phyloP scores from a whole-genome alignment of 208 protist genomes.

The Blastocrithidia nonstop region DNA sequence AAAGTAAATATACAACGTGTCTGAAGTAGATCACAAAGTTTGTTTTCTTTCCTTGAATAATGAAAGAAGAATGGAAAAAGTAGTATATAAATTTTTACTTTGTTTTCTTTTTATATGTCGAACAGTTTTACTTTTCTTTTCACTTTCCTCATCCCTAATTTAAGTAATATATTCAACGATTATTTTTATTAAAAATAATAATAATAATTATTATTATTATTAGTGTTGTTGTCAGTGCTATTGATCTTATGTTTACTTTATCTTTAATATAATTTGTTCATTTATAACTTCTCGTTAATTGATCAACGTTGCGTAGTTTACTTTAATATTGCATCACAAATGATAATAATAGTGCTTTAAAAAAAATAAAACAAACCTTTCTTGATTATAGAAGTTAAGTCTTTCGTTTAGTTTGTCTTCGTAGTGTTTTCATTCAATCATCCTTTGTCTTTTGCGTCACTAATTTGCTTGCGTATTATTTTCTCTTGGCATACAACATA shows the following conservation, averaged over 20 bases:
- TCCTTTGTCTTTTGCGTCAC: slow-evolving; percentile 1
- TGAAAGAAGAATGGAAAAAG: no score
- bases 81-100: no score
- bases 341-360: no score
- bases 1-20: no score
- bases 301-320: not conserved
- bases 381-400: not conserved
- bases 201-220: not conserved
- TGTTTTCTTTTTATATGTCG: no score
- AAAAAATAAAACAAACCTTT: slow-evolving; percentile 1
- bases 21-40: not conserved
- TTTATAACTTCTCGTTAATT: slow-evolving; percentile 6
- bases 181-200: slow-evolving; percentile 1
- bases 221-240: no score
- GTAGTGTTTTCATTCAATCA: no score
- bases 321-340: no score
- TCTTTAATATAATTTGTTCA: not conserved
- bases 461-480: slow-evolving; percentile 7
- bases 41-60: not conserved
- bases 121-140: no score
- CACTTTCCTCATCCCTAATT: not conserved
- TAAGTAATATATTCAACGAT: not conserved
- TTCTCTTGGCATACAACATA: not conserved
- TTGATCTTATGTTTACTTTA: not conserved
- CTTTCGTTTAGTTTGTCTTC: no score